Evolutionary conservation across 768 basidiomycete species (phyloP), one percentile per base, ranked within the genome.

Genomic region (Russula abietina): DNA sequence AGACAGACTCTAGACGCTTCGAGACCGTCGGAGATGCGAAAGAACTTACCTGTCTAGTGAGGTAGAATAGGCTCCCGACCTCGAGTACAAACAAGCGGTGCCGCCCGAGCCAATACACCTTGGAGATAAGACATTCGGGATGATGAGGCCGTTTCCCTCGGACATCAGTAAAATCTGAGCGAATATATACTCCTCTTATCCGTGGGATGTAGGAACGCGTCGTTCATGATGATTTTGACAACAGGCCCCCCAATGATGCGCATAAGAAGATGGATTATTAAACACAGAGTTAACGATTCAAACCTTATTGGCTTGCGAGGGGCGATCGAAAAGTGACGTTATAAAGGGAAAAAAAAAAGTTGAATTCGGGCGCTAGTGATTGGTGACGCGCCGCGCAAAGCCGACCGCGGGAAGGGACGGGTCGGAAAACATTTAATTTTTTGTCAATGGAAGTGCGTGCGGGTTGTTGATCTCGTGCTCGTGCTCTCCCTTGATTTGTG

Each of bases 301-400:
- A 53, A 62, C 57, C 56, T 63, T 63, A 63, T 48, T 26, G 41
- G 26, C 39, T 19, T 12, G 38, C 8, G 32, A 50, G 49, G 12
- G 12, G 36, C 1, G 12, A 36, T 36, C 36, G 36, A 48, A 48
- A 22, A 43, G 33, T 46, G 56, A 46, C 32, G 45, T 56, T 62
- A 26, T 28, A 39, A 19, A 16, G 4, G 16, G 2, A n/a, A 11
- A n/a, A n/a, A 45, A 45, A 45, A 22, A 43, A 10, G 19, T 43
- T 45, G 19, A 46, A 11, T 22, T 4, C 3, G n/a, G 45, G 45
- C 22, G n/a, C 45, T 22, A 46, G 14, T 39, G 38, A 14, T 39
- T 10, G n/a, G 11, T 22, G 43, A 22, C n/a, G n/a, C 49, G n/a
- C 17, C 26, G 14, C 14, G 22, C 26, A 39, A 39, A 6, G 51